Percentiles rank a stretch among this genome's conserved stretches.
These are phyloP conservation scores for Noccaea bulbosa DNA, from an alignment of 345 rosid genomes.

Conservation along the genomic window DNA sequence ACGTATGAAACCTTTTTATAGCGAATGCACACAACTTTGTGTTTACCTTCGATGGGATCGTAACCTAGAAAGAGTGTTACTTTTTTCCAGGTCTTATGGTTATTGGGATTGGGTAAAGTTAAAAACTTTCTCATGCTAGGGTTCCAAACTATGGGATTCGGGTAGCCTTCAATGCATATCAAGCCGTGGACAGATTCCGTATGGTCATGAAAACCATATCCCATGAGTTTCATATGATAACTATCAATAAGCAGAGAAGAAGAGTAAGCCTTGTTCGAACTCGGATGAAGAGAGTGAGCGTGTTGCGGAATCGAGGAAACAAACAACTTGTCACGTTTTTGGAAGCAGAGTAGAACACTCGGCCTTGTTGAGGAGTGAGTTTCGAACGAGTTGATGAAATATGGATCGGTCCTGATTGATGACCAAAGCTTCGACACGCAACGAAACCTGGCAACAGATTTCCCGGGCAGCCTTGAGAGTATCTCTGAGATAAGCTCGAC, in stretches of 20 bases:
- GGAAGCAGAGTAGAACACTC: background rate
- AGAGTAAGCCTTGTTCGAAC: background rate
- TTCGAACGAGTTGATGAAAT: background rate
- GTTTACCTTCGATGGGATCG: no score
- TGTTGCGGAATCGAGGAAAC: background rate
- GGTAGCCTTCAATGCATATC: background rate
- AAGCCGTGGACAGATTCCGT: background rate
- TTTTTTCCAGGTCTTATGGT: no score
- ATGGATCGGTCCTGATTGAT: background rate
- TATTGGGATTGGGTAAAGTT: no score
- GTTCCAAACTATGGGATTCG: background rate
- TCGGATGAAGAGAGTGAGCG: no score
- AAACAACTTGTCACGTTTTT: background rate
- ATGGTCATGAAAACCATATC: background rate
- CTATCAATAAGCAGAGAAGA: background rate
- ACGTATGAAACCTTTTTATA: no score
- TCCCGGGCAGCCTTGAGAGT: background rate
- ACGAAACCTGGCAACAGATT: constrained; percentile 3
- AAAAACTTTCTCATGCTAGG: background rate
- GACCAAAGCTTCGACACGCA: constrained; percentile 13
- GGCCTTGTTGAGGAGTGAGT: background rate
- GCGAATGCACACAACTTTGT: no score
- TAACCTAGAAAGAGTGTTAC: no score
- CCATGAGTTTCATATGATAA: background rate
- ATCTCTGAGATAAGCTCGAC: no score